Evolutionary conservation across 352 stramenopile species (phyloP).

Genomic region (Pythium dissotocum): DNA sequence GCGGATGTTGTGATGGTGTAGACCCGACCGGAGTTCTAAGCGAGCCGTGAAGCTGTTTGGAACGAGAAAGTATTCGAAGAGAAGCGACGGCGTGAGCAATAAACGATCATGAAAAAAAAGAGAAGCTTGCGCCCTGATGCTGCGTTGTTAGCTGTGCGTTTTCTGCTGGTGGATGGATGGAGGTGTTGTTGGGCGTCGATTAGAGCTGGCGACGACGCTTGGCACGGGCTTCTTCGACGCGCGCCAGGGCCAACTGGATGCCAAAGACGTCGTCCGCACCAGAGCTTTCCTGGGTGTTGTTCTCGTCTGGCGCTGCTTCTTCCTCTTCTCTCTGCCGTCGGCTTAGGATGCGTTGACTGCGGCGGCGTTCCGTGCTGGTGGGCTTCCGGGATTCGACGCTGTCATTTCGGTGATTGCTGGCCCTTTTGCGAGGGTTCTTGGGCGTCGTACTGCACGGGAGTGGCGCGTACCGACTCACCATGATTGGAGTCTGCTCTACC

Average conservation of each 20-base stretch:
- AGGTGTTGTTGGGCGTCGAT: constrained; percentile 10
- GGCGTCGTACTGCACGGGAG: neutral
- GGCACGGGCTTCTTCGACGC: constrained; percentile 45
- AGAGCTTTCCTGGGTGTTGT: neutral
- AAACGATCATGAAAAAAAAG: constrained; percentile 9
- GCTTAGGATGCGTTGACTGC: neutral
- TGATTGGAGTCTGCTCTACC: neutral
- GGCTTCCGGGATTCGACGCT: neutral
- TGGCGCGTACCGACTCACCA: neutral
- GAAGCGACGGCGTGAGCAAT: constrained; percentile 5
- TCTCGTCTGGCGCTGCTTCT: constrained; percentile 7
- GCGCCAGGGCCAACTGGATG: constrained; percentile 36
- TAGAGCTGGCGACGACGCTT: constrained; percentile 42
- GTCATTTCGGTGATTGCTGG: neutral
- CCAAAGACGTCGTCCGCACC: constrained; percentile 13
- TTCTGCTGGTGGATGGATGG: constrained; percentile 5
- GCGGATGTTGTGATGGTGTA: neutral
- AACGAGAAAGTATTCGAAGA: constrained; percentile 6
- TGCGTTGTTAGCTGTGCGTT: constrained; percentile 9
- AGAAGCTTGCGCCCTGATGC: constrained; percentile 2
- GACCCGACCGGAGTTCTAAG: constrained; percentile 24
- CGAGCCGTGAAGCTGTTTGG: neutral
- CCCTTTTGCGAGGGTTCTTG: neutral
- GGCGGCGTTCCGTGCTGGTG: neutral
- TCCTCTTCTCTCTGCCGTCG: constrained; percentile 2